These are phyloP conservation scores for Crepidotus variabilis DNA, from an alignment of 768 basidiomycete species.

Conservation along the genomic window DNA sequence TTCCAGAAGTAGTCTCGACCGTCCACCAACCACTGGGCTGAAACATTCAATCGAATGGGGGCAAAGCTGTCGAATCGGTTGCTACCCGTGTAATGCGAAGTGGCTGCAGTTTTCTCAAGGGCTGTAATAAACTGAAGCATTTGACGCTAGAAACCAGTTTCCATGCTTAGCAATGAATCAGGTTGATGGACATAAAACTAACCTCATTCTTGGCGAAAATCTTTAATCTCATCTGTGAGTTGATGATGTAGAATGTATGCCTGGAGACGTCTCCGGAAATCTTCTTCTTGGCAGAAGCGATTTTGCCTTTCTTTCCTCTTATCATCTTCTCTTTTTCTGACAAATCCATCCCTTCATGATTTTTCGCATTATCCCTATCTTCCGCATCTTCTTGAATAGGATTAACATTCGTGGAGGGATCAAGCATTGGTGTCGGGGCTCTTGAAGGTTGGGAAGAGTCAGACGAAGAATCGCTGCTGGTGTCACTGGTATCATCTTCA, in stretches of 20 bases:
- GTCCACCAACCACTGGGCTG: slow-evolving; percentile 97
- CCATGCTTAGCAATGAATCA: not conserved
- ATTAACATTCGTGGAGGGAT: slow-evolving; percentile 75
- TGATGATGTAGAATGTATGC: slow-evolving; percentile 92
- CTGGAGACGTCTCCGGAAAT: slow-evolving; percentile 68
- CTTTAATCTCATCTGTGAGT: slow-evolving; percentile 87
- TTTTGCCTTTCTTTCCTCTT: slow-evolving; percentile 23
- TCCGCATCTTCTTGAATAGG: slow-evolving; percentile 38
- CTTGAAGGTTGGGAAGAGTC: slow-evolving; percentile 36
- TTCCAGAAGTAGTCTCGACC: slow-evolving; percentile 99
- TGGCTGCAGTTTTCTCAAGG: slow-evolving; percentile 72
- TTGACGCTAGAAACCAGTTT: slow-evolving; percentile 56
- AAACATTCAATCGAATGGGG: slow-evolving; percentile 87
- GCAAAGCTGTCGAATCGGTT: slow-evolving; percentile 96
- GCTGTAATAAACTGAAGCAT: slow-evolving; percentile 97
- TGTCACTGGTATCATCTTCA: slow-evolving; percentile 10
- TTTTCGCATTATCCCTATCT: slow-evolving; percentile 15
- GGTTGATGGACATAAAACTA: not conserved
- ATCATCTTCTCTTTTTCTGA: slow-evolving; percentile 39
- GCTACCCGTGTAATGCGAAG: slow-evolving; percentile 71
- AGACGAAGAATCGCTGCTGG: slow-evolving; percentile 11
- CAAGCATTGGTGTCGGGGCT: slow-evolving; percentile 58
- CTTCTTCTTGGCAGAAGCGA: slow-evolving; percentile 13
- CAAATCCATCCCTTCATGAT: slow-evolving; percentile 18
- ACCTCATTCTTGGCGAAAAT: slow-evolving; percentile 87